Evolutionary conservation across 1,284 basidiomycete genomes (phyloP).

Genomic region (Rugosomyces carneus): DNA sequence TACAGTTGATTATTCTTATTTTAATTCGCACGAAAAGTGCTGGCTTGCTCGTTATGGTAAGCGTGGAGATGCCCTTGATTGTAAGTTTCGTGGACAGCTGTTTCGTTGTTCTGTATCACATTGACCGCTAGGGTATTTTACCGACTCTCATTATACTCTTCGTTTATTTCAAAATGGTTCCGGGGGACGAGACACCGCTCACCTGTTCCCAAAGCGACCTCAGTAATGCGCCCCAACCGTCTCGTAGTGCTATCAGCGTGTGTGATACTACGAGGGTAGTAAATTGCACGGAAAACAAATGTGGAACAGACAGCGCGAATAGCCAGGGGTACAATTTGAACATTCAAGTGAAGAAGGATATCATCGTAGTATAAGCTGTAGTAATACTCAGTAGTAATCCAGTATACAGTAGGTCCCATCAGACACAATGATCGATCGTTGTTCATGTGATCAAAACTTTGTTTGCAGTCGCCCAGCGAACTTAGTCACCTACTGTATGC

Average conservation of each 20-base stretch:
- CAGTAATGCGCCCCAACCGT: no score
- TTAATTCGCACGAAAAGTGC: conserved; percentile 9
- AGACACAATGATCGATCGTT: no score
- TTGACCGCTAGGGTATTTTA: background rate
- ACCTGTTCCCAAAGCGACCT: no score
- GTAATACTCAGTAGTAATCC: no score
- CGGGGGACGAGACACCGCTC: conserved; percentile 1
- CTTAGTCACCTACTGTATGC: conserved; percentile 41
- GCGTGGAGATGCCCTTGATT: conserved; percentile 16
- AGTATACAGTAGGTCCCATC: no score
- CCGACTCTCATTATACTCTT: conserved; percentile 12
- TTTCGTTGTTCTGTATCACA: background rate
- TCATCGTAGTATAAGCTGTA: no score
- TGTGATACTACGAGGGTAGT: no score
- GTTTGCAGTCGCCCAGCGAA: conserved; percentile 52
- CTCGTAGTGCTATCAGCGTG: no score
- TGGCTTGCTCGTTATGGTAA: conserved; percentile 13
- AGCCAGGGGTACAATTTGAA: background rate
- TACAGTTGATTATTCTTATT: conserved; percentile 7
- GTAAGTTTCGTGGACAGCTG: conserved; percentile 1
- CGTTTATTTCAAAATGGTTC: conserved; percentile 16
- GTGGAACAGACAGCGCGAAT: background rate
- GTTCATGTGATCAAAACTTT: no score
- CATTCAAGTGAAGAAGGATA: background rate
- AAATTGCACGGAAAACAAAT: no score